phyloP scores from a whole-genome alignment of 306 rosid species.

The Glycyrrhiza uralensis region DNA sequence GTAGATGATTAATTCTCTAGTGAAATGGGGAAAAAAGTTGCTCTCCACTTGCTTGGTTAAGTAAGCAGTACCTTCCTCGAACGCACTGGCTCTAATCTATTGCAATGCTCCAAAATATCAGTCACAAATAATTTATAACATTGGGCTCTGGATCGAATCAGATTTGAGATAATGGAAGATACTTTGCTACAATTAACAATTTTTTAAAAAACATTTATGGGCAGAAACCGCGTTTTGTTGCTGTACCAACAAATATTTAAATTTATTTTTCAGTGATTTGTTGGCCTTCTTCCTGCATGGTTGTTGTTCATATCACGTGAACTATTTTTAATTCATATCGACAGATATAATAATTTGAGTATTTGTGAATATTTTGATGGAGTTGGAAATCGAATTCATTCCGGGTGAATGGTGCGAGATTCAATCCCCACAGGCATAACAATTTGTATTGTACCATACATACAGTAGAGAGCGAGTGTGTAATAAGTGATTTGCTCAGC shows the following conservation, averaged over 20 bases:
- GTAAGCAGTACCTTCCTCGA: slow-evolving; percentile 19
- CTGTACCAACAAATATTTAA: slow-evolving; percentile 18
- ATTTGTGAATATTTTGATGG: not conserved
- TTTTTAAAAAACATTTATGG: not conserved
- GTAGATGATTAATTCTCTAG: too few species aligned
- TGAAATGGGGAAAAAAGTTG: too few species aligned
- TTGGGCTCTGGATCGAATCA: slow-evolving; percentile 20
- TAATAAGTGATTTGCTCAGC: too few species aligned
- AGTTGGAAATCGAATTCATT: not conserved
- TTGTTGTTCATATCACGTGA: slow-evolving; percentile 38
- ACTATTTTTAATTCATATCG: not conserved
- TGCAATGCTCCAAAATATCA: not conserved
- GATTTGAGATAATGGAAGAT: slow-evolving; percentile 1
- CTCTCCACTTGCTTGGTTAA: not conserved
- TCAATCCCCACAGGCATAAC: too few species aligned
- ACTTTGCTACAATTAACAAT: not conserved
- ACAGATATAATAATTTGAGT: not conserved
- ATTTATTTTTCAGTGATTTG: not conserved
- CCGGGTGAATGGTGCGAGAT: not conserved
- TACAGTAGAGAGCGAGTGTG: too few species aligned
- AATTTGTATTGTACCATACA: too few species aligned
- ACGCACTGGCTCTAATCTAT: not conserved
- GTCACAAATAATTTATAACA: not conserved
- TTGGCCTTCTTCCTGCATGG: slow-evolving; percentile 15
- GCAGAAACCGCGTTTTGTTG: slow-evolving; percentile 56